These are phyloP conservation scores for Parsonsia alboflavescens DNA, from an alignment of 257 asterid genomes.

Conservation along the genomic window DNA sequence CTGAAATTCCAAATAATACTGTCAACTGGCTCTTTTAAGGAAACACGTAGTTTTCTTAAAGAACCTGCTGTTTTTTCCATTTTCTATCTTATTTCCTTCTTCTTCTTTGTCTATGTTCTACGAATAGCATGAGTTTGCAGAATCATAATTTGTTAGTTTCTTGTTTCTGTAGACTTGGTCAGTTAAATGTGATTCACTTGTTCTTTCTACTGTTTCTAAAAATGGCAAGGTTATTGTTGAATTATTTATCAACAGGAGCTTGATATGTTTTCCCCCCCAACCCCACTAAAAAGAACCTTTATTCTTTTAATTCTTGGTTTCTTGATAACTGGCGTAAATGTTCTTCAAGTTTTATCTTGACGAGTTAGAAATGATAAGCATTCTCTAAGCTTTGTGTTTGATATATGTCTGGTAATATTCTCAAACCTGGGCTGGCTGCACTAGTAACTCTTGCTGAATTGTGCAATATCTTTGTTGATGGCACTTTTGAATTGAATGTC, in stretches of 20 bases:
- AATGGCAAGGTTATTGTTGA: background rate
- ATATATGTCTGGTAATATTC: background rate
- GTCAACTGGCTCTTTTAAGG: background rate
- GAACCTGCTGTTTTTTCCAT: background rate
- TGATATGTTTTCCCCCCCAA: background rate
- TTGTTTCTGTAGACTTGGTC: background rate
- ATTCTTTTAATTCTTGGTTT: too few species aligned
- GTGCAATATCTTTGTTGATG: background rate
- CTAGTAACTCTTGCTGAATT: background rate
- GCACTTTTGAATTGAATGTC: background rate
- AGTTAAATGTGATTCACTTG: background rate
- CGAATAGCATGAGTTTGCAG: background rate
- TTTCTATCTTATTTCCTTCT: background rate
- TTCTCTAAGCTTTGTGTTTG: background rate
- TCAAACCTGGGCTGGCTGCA: background rate
- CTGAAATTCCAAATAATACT: background rate
- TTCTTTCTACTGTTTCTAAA: background rate
- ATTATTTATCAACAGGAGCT: background rate
- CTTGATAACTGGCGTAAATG: too few species aligned
- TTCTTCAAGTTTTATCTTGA: background rate
- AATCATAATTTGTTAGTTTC: background rate
- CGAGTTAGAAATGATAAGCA: background rate
- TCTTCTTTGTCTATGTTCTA: background rate
- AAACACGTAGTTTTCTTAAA: background rate
- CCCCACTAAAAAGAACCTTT: too few species aligned